phyloP scores from a whole-genome alignment of 495 filamentous ascomycete species.

The Xylaria intraflava region DNA sequence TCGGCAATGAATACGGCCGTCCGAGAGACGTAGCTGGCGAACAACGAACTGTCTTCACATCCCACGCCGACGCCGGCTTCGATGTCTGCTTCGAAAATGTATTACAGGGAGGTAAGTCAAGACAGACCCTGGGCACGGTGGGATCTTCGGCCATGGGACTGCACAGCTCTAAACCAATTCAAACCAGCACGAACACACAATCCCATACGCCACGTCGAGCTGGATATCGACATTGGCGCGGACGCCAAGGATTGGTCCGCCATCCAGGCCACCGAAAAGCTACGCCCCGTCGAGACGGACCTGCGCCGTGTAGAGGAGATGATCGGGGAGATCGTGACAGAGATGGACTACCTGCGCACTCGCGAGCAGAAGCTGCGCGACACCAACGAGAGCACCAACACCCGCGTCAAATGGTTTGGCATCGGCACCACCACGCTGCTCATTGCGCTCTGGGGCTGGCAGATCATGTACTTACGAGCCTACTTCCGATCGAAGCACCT shows the following conservation, averaged over 20 bases:
- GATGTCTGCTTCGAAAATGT: conserved; percentile 97
- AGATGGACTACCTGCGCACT: conserved; percentile 87
- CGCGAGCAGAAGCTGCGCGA: conserved; percentile 94
- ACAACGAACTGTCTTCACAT: conserved; percentile 87
- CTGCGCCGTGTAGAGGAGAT: conserved; percentile 88
- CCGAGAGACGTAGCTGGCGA: conserved; percentile 90
- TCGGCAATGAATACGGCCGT: conserved; percentile 89
- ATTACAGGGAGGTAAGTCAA: conserved; percentile 57
- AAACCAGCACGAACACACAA: conserved; percentile 40
- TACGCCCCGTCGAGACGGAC: conserved; percentile 95
- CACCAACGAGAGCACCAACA: conserved; percentile 99
- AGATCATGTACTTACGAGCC: conserved; percentile 92
- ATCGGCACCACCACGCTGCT: conserved; percentile 92
- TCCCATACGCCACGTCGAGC: conserved; percentile 74
- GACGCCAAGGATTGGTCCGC: conserved; percentile 98
- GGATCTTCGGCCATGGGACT: neutral
- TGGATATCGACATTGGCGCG: conserved; percentile 97
- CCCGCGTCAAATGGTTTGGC: conserved; percentile 97
- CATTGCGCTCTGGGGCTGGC: conserved; percentile 86
- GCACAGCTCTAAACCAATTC: conserved; percentile 30
- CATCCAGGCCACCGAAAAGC: conserved; percentile 93
- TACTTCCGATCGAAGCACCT: conserved; percentile 97
- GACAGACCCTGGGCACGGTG: conserved; percentile 2
- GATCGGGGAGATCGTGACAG: conserved; percentile 68
- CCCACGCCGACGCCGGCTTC: conserved; percentile 88